Evolutionary conservation across 108 stramenopile genomes (phyloP).

Genomic region (Ochromonas danica): DNA sequence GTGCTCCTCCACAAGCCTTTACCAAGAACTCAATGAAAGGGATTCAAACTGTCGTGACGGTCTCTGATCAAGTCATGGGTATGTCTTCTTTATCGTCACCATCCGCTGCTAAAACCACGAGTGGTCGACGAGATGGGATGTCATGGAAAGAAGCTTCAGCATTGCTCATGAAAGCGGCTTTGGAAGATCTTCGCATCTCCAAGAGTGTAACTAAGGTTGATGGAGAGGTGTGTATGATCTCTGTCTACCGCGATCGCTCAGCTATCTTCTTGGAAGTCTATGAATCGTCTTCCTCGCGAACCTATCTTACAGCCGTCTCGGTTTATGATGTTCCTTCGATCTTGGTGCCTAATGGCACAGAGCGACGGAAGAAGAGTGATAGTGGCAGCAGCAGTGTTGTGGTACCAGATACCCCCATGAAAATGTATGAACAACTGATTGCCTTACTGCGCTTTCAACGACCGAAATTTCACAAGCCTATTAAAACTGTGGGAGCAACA

Average conservation of each 20-base stretch:
- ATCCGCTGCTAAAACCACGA: background rate
- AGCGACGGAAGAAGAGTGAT: background rate
- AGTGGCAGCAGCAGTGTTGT: background rate
- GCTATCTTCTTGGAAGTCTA: constrained; percentile 23
- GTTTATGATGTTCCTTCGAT: constrained; percentile 22
- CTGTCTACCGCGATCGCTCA: background rate
- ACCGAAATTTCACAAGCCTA: background rate
- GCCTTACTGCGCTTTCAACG: constrained; percentile 8
- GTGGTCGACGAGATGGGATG: background rate
- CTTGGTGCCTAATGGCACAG: constrained; percentile 1
- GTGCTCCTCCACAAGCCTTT: background rate
- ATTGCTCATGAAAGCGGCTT: background rate
- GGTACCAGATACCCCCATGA: background rate
- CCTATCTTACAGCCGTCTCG: background rate
- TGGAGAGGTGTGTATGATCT: background rate
- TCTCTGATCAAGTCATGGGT: background rate
- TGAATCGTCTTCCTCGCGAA: background rate
- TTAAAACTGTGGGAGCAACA: background rate
- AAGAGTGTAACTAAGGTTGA: background rate
- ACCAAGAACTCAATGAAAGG: constrained; percentile 9
- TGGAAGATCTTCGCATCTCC: background rate
- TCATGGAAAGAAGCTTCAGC: background rate
- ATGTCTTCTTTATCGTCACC: background rate
- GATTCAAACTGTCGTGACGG: background rate
- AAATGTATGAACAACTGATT: constrained; percentile 29